Evolutionary conservation across 768 basidiomycete species (phyloP).

Genomic region (Tylopilus vinaceipallidus): DNA sequence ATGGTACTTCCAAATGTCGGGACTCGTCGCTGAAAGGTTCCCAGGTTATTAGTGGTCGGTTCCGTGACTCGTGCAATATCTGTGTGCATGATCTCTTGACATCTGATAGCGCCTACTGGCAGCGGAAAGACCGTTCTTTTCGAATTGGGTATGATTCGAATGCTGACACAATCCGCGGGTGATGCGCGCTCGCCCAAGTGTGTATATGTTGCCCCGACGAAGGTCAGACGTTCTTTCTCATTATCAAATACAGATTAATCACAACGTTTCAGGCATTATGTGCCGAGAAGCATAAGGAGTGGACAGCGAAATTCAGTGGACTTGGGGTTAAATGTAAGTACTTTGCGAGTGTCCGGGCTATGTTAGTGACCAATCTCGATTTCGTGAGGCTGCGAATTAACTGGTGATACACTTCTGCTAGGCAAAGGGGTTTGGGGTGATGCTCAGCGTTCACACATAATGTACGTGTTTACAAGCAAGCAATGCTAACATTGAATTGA

Average conservation of each 20-base stretch:
- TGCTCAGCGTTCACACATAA: constrained; percentile 73
- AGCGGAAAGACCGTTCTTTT: constrained; percentile 96
- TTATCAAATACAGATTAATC: neutral
- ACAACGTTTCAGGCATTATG: constrained; percentile 68
- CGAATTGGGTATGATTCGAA: constrained; percentile 82
- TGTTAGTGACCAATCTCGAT: neutral
- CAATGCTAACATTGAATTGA: constrained; percentile 1
- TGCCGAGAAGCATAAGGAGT: constrained; percentile 79
- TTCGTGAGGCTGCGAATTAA: constrained; percentile 76
- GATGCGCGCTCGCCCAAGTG: constrained; percentile 50
- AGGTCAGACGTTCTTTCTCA: constrained; percentile 42
- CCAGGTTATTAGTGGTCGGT: constrained; percentile 71
- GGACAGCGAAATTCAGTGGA: constrained; percentile 75
- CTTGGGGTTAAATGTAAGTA: constrained; percentile 73
- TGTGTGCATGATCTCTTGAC: neutral
- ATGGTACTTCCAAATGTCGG: neutral
- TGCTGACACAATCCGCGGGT: constrained; percentile 48
- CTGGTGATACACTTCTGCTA: constrained; percentile 80
- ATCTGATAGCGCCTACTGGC: constrained; percentile 79
- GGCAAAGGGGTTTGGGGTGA: constrained; percentile 70
- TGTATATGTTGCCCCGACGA: constrained; percentile 93
- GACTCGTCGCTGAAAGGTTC: constrained; percentile 9
- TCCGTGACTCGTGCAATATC: constrained; percentile 2
- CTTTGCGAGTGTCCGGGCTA: neutral
- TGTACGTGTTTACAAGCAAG: constrained; percentile 46